These are phyloP conservation scores for Platismatia glauca DNA, from an alignment of 495 filamentous ascomycete genomes.

Conservation along the genomic window DNA sequence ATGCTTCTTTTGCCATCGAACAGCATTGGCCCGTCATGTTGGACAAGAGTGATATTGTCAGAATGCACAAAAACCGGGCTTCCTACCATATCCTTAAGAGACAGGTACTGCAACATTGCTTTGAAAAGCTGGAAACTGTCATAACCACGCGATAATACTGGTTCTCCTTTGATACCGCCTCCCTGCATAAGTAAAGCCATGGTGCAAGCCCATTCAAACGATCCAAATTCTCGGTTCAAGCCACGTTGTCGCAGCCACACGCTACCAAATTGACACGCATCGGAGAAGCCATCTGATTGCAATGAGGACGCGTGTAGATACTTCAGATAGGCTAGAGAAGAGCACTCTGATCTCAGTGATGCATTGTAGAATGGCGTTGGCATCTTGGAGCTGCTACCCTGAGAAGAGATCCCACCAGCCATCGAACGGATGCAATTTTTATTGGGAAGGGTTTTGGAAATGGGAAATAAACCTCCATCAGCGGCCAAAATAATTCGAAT, in stretches of 20 bases:
- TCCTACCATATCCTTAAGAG: conserved; percentile 55
- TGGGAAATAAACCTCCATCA: conserved; percentile 55
- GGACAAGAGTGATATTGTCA: conserved; percentile 28
- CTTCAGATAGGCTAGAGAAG: conserved; percentile 62
- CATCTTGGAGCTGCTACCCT: conserved; percentile 12
- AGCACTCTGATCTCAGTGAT: conserved; percentile 67
- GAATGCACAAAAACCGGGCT: conserved; percentile 50
- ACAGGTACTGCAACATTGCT: conserved; percentile 74
- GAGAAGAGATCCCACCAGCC: conserved; percentile 29
- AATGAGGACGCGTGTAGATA: conserved; percentile 55
- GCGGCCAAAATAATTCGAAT: conserved; percentile 74
- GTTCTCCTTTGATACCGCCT: conserved; percentile 57
- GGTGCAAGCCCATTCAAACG: conserved; percentile 79
- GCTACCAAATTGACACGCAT: conserved; percentile 76
- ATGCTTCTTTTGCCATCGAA: conserved; percentile 61
- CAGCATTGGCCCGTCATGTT: conserved; percentile 36
- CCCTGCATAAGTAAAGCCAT: conserved; percentile 74
- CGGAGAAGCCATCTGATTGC: conserved; percentile 61
- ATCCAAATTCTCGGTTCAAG: conserved; percentile 83
- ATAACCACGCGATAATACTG: conserved; percentile 65
- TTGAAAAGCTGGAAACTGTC: conserved; percentile 95
- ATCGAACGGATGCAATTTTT: conserved; percentile 59
- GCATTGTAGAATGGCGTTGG: conserved; percentile 87
- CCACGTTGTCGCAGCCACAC: conserved; percentile 87
- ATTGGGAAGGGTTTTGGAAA: conserved; percentile 56